Percentiles rank a stretch among this genome's conserved stretches.
phyloP scores from a whole-genome alignment of 768 basidiomycete genomes.

The Hemileccinum impolitum region DNA sequence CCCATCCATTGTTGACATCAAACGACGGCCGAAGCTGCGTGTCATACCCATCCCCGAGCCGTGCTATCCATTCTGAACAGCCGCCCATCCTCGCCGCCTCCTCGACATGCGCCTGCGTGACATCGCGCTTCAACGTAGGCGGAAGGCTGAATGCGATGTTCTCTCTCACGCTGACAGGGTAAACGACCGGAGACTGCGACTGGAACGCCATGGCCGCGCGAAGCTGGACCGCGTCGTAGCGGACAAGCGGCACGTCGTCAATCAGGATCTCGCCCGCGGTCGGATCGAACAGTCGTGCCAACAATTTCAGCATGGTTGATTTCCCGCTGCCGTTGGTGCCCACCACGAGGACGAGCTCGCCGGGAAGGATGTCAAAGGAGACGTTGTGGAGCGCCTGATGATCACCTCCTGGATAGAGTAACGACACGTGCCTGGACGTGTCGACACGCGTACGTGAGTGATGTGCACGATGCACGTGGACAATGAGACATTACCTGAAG shows the following conservation, averaged over 20 bases:
- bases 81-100: constrained; percentile 33
- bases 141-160: constrained; percentile 38
- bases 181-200: constrained; percentile 47
- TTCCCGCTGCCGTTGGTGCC: constrained; percentile 30
- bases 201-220: constrained; percentile 46
- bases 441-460: neutral
- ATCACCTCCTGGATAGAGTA: constrained; percentile 22
- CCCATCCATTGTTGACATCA: constrained; percentile 18
- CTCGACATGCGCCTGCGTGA: constrained; percentile 19
- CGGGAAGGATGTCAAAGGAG: constrained; percentile 28
- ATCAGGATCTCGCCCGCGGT: constrained; percentile 42
- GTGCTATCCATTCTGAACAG: constrained; percentile 32
- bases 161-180: constrained; percentile 44
- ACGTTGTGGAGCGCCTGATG: constrained; percentile 22
- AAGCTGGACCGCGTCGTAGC: constrained; percentile 39
- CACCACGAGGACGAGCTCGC: constrained; percentile 30
- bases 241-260: constrained; percentile 38
- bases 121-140: constrained; percentile 1
- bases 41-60: constrained; percentile 29
- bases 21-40: constrained; percentile 31
- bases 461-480: neutral
- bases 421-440: constrained; percentile 15
- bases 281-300: constrained; percentile 48
- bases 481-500: constrained; percentile 14
- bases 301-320: constrained; percentile 43